These are phyloP conservation scores for Wakefieldia striispora DNA, from an alignment of 768 basidiomycete species.

Conservation along the genomic window DNA sequence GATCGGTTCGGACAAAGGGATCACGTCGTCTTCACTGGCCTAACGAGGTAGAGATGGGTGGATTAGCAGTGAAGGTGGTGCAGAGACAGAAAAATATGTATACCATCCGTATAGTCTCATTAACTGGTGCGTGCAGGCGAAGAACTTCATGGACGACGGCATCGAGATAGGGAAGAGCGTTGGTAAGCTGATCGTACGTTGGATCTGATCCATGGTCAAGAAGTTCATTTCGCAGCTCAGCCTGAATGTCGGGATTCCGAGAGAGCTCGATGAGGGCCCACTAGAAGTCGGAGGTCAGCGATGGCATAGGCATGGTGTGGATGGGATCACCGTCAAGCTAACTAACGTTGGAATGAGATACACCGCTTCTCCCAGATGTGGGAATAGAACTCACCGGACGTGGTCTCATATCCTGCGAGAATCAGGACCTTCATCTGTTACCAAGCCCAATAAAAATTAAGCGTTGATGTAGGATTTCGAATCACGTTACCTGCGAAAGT, in stretches of 20 bases:
- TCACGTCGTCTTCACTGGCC: slow-evolving; percentile 52
- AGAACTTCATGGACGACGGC: slow-evolving; percentile 46
- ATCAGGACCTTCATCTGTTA: slow-evolving; percentile 21
- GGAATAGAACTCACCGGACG: slow-evolving; percentile 11
- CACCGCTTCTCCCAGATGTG: background rate
- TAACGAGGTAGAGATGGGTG: slow-evolving; percentile 11
- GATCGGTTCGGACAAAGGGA: slow-evolving; percentile 56
- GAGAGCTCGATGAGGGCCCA: slow-evolving; percentile 61
- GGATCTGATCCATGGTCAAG: slow-evolving; percentile 44
- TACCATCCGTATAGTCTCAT: slow-evolving; percentile 17
- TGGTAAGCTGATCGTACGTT: slow-evolving; percentile 51
- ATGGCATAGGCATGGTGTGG: background rate
- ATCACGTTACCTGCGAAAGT: slow-evolving; percentile 23
- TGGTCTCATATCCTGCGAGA: slow-evolving; percentile 25
- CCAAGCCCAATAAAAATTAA: background rate
- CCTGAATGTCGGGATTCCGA: slow-evolving; percentile 43
- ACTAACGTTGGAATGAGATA: slow-evolving; percentile 8
- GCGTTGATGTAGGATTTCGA: too few relatives aligned
- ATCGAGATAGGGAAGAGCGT: slow-evolving; percentile 56
- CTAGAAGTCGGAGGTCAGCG: slow-evolving; percentile 19
- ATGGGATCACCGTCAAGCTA: slow-evolving; percentile 16
- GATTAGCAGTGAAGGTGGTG: background rate
- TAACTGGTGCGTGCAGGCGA: slow-evolving; percentile 42
- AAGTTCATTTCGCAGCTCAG: slow-evolving; percentile 50
- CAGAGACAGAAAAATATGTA: background rate